Evolutionary conservation across 2,329 filamentous ascomycete species (phyloP).

Genomic region (Cytospora piceicola): DNA sequence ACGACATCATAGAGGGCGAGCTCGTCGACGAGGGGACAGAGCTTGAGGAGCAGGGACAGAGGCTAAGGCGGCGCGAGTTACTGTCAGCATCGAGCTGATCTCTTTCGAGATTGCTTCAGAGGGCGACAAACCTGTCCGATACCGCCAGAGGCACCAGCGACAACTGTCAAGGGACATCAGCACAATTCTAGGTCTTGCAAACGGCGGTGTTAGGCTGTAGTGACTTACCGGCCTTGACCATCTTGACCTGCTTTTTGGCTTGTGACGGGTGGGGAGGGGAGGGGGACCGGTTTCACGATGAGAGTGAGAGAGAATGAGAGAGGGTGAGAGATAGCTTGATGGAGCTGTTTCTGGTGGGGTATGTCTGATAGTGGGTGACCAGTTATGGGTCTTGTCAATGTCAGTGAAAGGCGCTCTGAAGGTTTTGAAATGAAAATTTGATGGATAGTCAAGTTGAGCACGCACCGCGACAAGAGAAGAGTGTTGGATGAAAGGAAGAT

Average conservation of each 20-base stretch:
- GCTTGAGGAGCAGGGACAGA: constrained; percentile 94
- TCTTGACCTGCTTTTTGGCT: constrained; percentile 35
- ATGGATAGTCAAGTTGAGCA: not conserved
- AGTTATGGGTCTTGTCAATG: constrained; percentile 22
- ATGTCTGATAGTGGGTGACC: constrained; percentile 17
- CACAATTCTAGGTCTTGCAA: constrained; percentile 29
- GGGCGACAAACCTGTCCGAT: constrained; percentile 82
- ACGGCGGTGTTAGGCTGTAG: constrained; percentile 17
- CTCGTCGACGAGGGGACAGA: constrained; percentile 83
- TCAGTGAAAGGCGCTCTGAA: constrained; percentile 13
- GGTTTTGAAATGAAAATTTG: not conserved
- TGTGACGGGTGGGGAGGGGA: constrained; percentile 36
- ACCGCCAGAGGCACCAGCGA: constrained; percentile 96
- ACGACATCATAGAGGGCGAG: constrained; percentile 99
- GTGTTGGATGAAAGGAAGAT: not conserved
- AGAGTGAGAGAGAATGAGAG: constrained; percentile 1
- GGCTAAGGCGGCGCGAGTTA: constrained; percentile 60
- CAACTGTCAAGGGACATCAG: constrained; percentile 52
- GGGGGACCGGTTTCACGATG: constrained; percentile 33
- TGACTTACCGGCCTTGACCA: constrained; percentile 45
- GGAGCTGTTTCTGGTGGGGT: constrained; percentile 28
- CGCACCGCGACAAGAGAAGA: not conserved
- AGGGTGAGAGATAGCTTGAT: constrained; percentile 10
- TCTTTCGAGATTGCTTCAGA: not conserved
- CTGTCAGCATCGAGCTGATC: constrained; percentile 6